phyloP scores from a whole-genome alignment of 1,284 basidiomycete genomes.

The Boletus mariae region DNA sequence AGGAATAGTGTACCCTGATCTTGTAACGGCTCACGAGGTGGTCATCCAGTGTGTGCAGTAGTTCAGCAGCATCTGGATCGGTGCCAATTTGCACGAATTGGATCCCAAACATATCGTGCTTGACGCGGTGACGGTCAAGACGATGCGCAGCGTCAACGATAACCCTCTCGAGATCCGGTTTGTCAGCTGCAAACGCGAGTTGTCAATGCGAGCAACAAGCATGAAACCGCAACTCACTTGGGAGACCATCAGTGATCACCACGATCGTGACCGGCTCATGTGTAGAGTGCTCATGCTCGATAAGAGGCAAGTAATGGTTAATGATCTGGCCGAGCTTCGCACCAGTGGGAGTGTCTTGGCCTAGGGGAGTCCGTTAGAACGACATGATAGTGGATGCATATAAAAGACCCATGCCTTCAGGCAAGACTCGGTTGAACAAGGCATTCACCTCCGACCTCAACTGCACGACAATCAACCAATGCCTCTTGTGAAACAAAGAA shows the following conservation, averaged over 20 bases:
- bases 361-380: constrained; percentile 18
- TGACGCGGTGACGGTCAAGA: constrained; percentile 40
- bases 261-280: constrained; percentile 44
- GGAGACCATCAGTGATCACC: constrained; percentile 49
- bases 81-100: constrained; percentile 54
- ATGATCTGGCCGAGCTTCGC: constrained; percentile 39
- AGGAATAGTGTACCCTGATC: constrained; percentile 34
- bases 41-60: constrained; percentile 45
- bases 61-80: constrained; percentile 41
- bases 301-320: constrained; percentile 36
- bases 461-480: constrained; percentile 9
- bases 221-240: constrained; percentile 33
- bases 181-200: constrained; percentile 40
- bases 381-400: neutral
- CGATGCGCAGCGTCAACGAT: constrained; percentile 48
- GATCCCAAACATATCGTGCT: constrained; percentile 41
- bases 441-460: constrained; percentile 21
- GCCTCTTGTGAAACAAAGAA: neutral
- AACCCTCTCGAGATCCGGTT: constrained; percentile 40
- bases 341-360: constrained; percentile 44
- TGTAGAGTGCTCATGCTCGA: constrained; percentile 33
- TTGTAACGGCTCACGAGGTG: constrained; percentile 36
- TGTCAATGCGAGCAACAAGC: neutral
- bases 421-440: constrained; percentile 31
- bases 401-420: constrained; percentile 26